These are phyloP conservation scores for Neophaeococcomyces aloes DNA, from an alignment of 2,329 filamentous ascomycete species.

Conservation along the genomic window DNA sequence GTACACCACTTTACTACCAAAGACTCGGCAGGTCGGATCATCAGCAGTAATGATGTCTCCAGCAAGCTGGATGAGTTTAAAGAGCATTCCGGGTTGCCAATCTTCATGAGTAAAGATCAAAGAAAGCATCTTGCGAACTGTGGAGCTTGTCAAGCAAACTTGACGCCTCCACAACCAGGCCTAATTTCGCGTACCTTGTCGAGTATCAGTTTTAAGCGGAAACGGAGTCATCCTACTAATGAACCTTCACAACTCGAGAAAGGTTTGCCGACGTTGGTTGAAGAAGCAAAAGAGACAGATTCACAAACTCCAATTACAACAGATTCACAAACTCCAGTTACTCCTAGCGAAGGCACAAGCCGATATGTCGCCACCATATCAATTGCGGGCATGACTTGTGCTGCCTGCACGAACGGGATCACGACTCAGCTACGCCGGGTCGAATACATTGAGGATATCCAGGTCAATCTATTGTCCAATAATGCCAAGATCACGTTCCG, in stretches of 20 bases:
- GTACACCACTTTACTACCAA: slow-evolving; percentile 35
- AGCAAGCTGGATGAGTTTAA: slow-evolving; percentile 1
- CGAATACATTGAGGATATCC: slow-evolving; percentile 48
- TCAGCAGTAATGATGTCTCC: slow-evolving; percentile 2
- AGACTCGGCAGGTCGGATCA: slow-evolving; percentile 24
- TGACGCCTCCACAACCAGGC: neutral
- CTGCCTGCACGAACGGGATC: slow-evolving; percentile 55
- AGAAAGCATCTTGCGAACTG: slow-evolving; percentile 41
- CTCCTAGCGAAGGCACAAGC: no score
- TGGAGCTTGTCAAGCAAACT: slow-evolving; percentile 38
- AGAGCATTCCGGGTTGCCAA: slow-evolving; percentile 9
- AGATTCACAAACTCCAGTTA: no score
- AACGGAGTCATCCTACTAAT: neutral
- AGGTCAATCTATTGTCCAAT: slow-evolving; percentile 57
- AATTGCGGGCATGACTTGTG: slow-evolving; percentile 64
- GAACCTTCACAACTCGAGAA: neutral
- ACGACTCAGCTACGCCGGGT: slow-evolving; percentile 48
- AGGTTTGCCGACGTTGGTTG: neutral
- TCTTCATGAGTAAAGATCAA: slow-evolving; percentile 18
- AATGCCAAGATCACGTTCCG: slow-evolving; percentile 52
- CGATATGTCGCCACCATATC: slow-evolving; percentile 27
- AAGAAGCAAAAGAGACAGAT: neutral
- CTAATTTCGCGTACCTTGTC: neutral
- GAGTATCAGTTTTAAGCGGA: neutral
- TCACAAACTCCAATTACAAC: neutral